Conservation (phyloP, 306 rosid species). For the Pyrus communis region DNA sequence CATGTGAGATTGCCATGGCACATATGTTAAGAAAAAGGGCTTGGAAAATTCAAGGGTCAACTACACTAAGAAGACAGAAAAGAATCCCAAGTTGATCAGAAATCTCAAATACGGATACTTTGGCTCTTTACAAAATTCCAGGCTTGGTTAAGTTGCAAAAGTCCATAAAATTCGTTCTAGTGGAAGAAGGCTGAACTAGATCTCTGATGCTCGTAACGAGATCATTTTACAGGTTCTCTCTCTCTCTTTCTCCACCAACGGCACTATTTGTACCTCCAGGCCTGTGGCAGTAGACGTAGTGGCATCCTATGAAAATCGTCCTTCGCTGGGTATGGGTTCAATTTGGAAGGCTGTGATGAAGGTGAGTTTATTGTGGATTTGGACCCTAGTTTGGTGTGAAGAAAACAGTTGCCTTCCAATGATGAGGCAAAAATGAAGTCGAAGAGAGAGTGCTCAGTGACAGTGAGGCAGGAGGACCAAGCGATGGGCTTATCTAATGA, state of each 20-base stretch:
- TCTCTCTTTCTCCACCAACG: not conserved
- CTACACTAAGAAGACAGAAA: not conserved
- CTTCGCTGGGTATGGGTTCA: not conserved
- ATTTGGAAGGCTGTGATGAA: not conserved
- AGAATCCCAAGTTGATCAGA: slow-evolving; percentile 8
- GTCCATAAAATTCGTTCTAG: not conserved
- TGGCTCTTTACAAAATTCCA: slow-evolving; percentile 16
- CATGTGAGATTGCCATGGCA: not conserved
- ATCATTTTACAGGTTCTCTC: slow-evolving; percentile 19
- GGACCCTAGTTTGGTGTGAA: not conserved
- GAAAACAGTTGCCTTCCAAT: not conserved
- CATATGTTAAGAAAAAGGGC: not conserved
- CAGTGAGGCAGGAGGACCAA: not conserved
- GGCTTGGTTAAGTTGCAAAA: slow-evolving; percentile 3
- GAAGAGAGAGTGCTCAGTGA: not conserved
- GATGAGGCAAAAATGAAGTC: not conserved
- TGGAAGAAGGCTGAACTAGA: slow-evolving; percentile 16
- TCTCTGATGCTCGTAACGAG: not conserved
- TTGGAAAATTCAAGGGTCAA: not conserved
- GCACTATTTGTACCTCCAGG: no score
- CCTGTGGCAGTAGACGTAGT: no score
- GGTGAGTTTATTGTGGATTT: not conserved
- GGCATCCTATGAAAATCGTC: no score
- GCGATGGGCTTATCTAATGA: not conserved
- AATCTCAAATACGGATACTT: not conserved